Evolutionary conservation across 108 stramenopile genomes (phyloP).

Genomic region (Fragilaria crotonensis): DNA sequence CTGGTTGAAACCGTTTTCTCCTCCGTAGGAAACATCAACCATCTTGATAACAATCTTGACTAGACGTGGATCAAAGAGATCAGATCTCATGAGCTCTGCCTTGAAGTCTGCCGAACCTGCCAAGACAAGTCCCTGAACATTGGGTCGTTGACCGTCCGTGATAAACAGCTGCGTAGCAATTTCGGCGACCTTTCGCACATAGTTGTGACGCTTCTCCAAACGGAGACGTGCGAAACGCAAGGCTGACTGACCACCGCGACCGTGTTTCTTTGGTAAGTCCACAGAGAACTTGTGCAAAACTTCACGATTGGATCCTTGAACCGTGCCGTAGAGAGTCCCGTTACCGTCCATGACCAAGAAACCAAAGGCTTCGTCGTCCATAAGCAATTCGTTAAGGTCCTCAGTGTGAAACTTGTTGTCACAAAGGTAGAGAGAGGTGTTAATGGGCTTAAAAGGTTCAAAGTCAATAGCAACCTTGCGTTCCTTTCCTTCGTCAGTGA

Average conservation of each 20-base stretch:
- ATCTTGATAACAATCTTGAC: constrained; percentile 94
- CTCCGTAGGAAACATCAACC: constrained; percentile 97
- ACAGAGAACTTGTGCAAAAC: constrained; percentile 97
- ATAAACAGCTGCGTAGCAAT: constrained; percentile 95
- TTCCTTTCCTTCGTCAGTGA: constrained; percentile 99
- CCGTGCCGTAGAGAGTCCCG: constrained; percentile 93
- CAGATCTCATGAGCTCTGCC: constrained; percentile 87
- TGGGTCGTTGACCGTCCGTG: constrained; percentile 91
- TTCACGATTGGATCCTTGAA: constrained; percentile 90
- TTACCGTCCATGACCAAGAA: constrained; percentile 99
- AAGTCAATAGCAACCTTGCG: constrained; percentile 97
- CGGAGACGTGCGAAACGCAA: constrained; percentile 98
- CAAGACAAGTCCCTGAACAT: constrained; percentile 93
- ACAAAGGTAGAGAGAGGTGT: constrained; percentile 98
- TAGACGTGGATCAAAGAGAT: constrained; percentile 94
- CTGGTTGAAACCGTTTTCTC: constrained; percentile 98
- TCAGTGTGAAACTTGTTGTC: constrained; percentile 99
- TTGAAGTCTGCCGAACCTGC: constrained; percentile 99
- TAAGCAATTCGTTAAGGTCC: constrained; percentile 94
- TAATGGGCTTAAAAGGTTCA: constrained; percentile 98
- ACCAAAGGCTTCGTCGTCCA: constrained; percentile 98
- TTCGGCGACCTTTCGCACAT: constrained; percentile 98
- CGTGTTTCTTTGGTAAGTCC: constrained; percentile 99
- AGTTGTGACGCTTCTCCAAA: constrained; percentile 98
- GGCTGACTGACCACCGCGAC: constrained; percentile 98